Evolutionary conservation across 768 basidiomycete species (phyloP), one percentile per base, ranked within the genome.

Genomic region (Tylopilus plumbeoviolaceoides): DNA sequence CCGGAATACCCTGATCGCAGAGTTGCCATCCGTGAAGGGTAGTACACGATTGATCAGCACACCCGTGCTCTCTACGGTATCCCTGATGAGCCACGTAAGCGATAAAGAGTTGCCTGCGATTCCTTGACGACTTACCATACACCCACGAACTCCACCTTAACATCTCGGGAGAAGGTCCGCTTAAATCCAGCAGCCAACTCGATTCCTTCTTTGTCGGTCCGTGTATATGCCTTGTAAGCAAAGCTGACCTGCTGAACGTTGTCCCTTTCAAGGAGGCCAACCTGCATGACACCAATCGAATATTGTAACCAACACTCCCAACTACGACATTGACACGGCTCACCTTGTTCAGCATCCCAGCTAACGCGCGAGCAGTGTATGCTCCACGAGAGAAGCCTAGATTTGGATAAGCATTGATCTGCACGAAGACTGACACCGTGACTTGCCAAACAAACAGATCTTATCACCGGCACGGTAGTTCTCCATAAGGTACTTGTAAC

Each of bases 61-160:
- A 0, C 90, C 90, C 18, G 89, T 88, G 48, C 86, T 86, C 8
- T 84, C 74, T 4, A 92, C 89, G 0, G 89, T 92, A 53, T 92
- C 89, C 89, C 88, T 80, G 49, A 36, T 6, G 28, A 30, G 18
- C 36, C 17, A 40, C 23, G 28, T 66, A 27, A 57, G 43, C 3
- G 28, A 54, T 39, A 30, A 20, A 40, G 11, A 47, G 14, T 17
- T n/a, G 8, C 15, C 17, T 21, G 39, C 4, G 4, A 35, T 35
- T 25, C 47, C 18, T 6, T 28, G 44, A 38, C 1, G 31, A 39
- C 78, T 21, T 58, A 87, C 88, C 88, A 91, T 44, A 89, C 83
- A 1, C 90, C 90, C 44, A 93, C 67, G 49, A 91, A 91, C 14
- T 90, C 85, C n/a, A 91, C 75, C 18, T 75, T 70, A 7, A 91